phyloP scores from a whole-genome alignment of 768 basidiomycete species.

The Auricularia sp. region DNA sequence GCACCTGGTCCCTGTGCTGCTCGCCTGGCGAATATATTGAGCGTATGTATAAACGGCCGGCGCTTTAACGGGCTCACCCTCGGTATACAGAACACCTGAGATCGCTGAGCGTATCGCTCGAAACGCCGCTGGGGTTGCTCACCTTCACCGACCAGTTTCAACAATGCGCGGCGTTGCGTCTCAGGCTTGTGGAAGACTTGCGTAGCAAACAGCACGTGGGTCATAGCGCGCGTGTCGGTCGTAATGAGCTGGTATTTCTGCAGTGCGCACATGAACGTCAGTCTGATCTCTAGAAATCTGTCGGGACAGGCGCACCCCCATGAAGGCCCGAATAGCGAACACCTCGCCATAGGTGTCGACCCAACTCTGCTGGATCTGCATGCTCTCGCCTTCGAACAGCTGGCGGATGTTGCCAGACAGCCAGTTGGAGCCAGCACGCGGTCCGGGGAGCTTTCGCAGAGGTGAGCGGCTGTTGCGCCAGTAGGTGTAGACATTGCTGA shows the following conservation, averaged over 20 bases:
- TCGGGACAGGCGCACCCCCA: neutral
- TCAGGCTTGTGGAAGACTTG: slow-evolving; percentile 46
- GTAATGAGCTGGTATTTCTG: slow-evolving; percentile 36
- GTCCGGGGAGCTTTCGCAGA: too few species aligned
- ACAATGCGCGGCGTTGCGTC: slow-evolving; percentile 20
- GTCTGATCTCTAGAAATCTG: neutral
- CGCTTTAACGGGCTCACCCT: neutral
- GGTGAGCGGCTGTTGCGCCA: too few species aligned
- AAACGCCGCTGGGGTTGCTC: neutral
- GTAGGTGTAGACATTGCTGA: too few species aligned
- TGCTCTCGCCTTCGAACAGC: neutral
- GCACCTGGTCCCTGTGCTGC: neutral
- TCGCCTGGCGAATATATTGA: slow-evolving; percentile 12
- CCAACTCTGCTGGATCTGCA: neutral
- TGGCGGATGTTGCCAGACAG: too few species aligned
- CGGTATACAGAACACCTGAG: neutral
- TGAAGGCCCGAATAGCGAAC: neutral
- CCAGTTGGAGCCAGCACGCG: too few species aligned
- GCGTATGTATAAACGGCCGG: slow-evolving; percentile 2
- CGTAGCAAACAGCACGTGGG: slow-evolving; percentile 50
- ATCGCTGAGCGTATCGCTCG: too few species aligned
- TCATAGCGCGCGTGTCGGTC: slow-evolving; percentile 49
- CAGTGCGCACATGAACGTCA: too few species aligned
- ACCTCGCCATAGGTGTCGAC: neutral
- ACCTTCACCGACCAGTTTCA: slow-evolving; percentile 1